Evolutionary conservation across 331 rosid species (phyloP).

Genomic region (Phaseolus coccineus): DNA sequence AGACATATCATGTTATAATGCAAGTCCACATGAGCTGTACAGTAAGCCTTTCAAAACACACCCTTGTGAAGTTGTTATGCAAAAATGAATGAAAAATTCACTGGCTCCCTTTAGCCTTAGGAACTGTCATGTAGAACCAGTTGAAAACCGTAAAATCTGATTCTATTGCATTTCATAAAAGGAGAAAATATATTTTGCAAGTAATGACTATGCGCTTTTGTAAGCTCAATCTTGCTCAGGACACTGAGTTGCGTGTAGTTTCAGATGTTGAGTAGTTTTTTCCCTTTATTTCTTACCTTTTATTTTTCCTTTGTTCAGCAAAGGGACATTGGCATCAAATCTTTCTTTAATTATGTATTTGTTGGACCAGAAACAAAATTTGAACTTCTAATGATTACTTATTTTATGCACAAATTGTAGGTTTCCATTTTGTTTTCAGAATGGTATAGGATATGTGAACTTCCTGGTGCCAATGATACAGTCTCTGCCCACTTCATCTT

Average conservation of each 20-base stretch:
- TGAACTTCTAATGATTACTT: slow-evolving; percentile 30
- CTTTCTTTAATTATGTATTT: background rate
- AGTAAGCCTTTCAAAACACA: background rate
- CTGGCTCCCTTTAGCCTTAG: background rate
- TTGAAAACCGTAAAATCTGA: slow-evolving; percentile 17
- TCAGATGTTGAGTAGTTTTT: background rate
- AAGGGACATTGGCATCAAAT: background rate
- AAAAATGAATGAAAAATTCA: background rate
- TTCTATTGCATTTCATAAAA: background rate
- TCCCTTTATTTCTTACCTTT: background rate
- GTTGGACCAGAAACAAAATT: background rate
- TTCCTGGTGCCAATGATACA: slow-evolving; percentile 78
- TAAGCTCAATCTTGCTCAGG: background rate
- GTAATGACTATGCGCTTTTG: background rate
- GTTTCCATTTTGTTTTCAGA: slow-evolving; percentile 77
- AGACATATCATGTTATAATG: background rate
- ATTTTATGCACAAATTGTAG: slow-evolving; percentile 53
- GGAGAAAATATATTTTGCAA: background rate
- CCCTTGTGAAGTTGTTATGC: slow-evolving; percentile 3
- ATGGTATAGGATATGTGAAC: slow-evolving; percentile 92
- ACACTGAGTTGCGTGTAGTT: background rate
- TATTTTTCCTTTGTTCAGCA: background rate
- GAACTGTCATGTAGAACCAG: background rate
- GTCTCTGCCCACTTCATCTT: slow-evolving; percentile 67
- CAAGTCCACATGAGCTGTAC: background rate